Evolutionary conservation across 1,139 yeast genomes (phyloP).

Genomic region (Pichiaceae sp.): DNA sequence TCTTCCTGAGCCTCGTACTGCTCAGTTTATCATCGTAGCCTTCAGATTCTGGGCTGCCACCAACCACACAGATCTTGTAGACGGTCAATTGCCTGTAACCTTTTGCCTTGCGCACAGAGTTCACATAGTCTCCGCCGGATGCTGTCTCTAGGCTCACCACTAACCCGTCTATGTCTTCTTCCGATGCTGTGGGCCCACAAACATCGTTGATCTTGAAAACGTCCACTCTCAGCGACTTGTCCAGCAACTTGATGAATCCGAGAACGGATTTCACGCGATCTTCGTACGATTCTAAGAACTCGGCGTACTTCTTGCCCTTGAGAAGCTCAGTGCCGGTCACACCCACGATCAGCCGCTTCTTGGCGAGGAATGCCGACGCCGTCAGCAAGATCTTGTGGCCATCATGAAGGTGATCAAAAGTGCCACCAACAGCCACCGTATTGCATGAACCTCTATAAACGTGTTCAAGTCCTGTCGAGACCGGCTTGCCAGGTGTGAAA

Average conservation of each 20-base stretch:
- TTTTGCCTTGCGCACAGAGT: conserved; percentile 48
- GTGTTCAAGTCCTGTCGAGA: background rate
- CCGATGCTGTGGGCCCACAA: conserved; percentile 91
- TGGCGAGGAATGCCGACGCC: conserved; percentile 57
- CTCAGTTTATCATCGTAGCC: conserved; percentile 69
- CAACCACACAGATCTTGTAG: conserved; percentile 62
- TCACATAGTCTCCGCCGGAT: conserved; percentile 67
- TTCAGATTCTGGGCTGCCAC: conserved; percentile 43
- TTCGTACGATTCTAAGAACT: conserved; percentile 53
- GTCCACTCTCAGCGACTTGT: conserved; percentile 32
- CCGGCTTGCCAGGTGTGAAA: background rate
- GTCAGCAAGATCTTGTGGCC: conserved; percentile 88
- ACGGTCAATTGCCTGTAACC: conserved; percentile 48
- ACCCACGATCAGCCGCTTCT: conserved; percentile 58
- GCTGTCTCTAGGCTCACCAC: conserved; percentile 76
- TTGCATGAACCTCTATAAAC: conserved; percentile 17
- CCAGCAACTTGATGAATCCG: conserved; percentile 39
- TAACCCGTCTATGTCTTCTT: conserved; percentile 66
- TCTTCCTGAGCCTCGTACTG: conserved; percentile 51
- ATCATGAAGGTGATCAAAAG: conserved; percentile 93
- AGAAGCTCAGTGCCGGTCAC: conserved; percentile 75
- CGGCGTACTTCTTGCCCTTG: conserved; percentile 64
- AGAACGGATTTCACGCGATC: conserved; percentile 39
- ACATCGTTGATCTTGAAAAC: conserved; percentile 67
- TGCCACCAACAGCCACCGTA: conserved; percentile 78